Conservation (phyloP, 257 asterid genomes). For the Jacaranda copaia region DNA sequence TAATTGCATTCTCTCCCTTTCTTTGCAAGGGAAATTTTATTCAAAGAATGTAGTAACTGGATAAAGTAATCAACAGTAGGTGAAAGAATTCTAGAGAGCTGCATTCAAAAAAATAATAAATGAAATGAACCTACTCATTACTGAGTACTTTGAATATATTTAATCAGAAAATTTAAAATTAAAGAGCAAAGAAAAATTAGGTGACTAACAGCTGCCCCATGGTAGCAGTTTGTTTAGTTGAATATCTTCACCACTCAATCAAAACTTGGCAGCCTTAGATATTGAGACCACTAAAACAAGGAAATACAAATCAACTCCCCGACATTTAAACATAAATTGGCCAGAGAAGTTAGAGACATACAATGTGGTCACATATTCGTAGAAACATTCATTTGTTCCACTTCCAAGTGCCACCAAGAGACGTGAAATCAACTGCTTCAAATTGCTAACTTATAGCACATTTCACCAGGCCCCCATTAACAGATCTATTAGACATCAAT, state of each 20-base stretch:
- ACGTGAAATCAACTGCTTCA: slow-evolving; percentile 5
- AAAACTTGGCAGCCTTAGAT: slow-evolving; percentile 3
- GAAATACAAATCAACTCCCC: not conserved
- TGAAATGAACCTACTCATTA: not conserved
- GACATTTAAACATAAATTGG: not conserved
- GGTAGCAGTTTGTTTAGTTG: slow-evolving; percentile 20
- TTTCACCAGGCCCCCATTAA: not conserved
- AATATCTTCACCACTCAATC: slow-evolving; percentile 8
- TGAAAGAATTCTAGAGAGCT: slow-evolving; percentile 19
- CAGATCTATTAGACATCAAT: not conserved
- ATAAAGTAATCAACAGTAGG: not conserved
- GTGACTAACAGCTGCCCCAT: not conserved
- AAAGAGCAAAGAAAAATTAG: not conserved
- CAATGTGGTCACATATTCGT: not conserved
- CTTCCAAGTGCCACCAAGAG: slow-evolving; percentile 15
- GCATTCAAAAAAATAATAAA: not conserved
- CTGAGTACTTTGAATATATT: not conserved
- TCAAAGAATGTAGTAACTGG: not conserved
- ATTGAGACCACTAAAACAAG: not conserved
- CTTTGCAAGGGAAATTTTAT: not conserved
- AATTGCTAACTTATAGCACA: not conserved
- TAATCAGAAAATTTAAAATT: not conserved
- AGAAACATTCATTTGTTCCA: not conserved
- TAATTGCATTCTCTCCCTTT: not conserved
- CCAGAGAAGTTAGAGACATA: not conserved